A percentile compares a stretch with the other conserved stretches of the same genome.
These are phyloP conservation scores for Hypoxylon sp. DNA, from an alignment of 2,329 filamentous ascomycete genomes.

Conservation along the genomic window DNA sequence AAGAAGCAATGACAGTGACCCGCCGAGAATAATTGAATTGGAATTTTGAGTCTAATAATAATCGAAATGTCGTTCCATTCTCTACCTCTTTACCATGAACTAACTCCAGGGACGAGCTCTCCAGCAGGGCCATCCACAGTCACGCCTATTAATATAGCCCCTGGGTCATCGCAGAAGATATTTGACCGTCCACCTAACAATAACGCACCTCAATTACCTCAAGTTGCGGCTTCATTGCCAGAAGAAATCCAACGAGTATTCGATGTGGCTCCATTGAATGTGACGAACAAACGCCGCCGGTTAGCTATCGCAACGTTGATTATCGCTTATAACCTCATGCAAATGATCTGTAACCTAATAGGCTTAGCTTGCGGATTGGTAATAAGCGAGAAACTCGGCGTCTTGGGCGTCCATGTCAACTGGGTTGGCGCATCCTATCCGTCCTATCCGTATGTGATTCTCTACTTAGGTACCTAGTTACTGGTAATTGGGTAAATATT, in stretches of 20 bases:
- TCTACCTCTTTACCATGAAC: conserved; percentile 26
- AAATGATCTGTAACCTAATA: conserved; percentile 52
- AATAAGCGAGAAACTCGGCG: conserved; percentile 49
- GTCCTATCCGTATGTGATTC: conserved; percentile 54
- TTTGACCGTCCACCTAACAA: neutral
- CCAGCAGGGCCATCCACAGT: neutral
- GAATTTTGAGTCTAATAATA: neutral
- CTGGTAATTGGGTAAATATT: neutral
- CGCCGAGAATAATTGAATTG: neutral
- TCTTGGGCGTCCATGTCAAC: conserved; percentile 53
- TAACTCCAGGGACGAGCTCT: conserved; percentile 5
- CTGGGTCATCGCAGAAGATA: neutral
- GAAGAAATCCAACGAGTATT: conserved; percentile 40
- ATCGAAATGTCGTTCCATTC: conserved; percentile 31
- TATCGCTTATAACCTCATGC: conserved; percentile 38
- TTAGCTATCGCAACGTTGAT: conserved; percentile 35
- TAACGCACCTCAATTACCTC: neutral
- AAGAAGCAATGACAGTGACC: neutral
- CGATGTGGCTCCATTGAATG: conserved; percentile 39
- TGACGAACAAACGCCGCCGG: conserved; percentile 34
- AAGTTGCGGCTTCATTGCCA: neutral
- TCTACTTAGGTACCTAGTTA: too few species aligned
- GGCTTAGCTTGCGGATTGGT: conserved; percentile 50
- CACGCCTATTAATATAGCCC: neutral
- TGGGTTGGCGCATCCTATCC: conserved; percentile 58